A percentile compares a stretch with the other conserved stretches of the same genome.
phyloP scores from a whole-genome alignment of 768 basidiomycete species.

The Suillus subalutaceus region DNA sequence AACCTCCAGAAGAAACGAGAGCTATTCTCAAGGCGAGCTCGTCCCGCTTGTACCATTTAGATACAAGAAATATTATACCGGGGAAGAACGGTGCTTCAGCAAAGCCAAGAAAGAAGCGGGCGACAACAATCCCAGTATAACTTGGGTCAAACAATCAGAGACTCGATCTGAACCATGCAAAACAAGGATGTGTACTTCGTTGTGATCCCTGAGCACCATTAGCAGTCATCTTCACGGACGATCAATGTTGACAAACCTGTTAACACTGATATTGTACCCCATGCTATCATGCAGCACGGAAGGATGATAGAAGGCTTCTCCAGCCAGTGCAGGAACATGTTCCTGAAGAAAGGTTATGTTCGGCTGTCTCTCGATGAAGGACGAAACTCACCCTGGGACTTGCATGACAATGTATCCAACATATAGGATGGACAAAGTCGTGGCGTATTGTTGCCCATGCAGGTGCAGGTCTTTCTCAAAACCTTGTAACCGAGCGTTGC shows the following conservation, averaged over 20 bases:
- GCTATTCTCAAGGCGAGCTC: conserved; percentile 43
- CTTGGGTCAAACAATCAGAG: conserved; percentile 1
- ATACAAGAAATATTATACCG: conserved; percentile 7
- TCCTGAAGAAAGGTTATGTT: conserved; percentile 15
- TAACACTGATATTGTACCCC: conserved; percentile 40
- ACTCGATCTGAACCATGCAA: not conserved
- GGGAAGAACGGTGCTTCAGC: conserved; percentile 10
- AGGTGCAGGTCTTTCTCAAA: conserved; percentile 27
- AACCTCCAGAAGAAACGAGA: conserved; percentile 38
- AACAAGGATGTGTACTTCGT: conserved; percentile 4
- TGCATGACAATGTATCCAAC: conserved; percentile 31
- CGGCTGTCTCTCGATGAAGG: not conserved
- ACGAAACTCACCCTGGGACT: conserved; percentile 18
- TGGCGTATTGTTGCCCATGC: conserved; percentile 25
- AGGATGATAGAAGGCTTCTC: conserved; percentile 32
- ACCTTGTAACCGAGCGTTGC: conserved; percentile 27
- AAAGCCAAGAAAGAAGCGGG: conserved; percentile 13
- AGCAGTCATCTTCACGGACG: not conserved
- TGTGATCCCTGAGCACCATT: conserved; percentile 4
- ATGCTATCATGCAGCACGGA: conserved; percentile 31
- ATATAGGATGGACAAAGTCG: conserved; percentile 27
- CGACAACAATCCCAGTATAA: conserved; percentile 5
- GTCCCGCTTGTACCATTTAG: conserved; percentile 33
- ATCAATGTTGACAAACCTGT: conserved; percentile 31
- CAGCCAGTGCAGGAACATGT: conserved; percentile 36